A percentile compares a stretch with the other conserved stretches of the same genome.
Evolutionary conservation across 2,329 filamentous ascomycete species (phyloP).

Genomic region (Nothopassalora personata): DNA sequence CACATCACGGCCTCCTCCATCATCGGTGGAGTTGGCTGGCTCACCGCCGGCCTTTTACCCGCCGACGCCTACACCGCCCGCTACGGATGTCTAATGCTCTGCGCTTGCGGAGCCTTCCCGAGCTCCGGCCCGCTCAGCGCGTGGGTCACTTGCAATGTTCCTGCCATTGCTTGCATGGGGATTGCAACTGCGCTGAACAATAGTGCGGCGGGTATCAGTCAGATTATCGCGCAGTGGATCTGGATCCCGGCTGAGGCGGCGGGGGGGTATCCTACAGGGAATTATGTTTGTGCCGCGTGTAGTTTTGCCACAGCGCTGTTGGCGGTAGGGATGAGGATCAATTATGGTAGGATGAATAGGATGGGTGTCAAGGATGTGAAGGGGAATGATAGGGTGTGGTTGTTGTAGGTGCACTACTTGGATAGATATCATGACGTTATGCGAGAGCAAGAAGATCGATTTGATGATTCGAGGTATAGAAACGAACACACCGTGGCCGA

Average conservation of each 20-base stretch:
- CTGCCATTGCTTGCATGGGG: constrained; percentile 34
- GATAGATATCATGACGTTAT: not conserved
- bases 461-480: no score
- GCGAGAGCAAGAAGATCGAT: no score
- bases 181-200: constrained; percentile 38
- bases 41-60: constrained; percentile 23
- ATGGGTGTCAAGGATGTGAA: constrained; percentile 17
- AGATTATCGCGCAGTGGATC: constrained; percentile 40
- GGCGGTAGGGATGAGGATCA: constrained; percentile 25
- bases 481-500: no score
- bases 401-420: constrained; percentile 8
- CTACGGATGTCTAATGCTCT: constrained; percentile 37
- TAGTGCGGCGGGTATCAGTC: constrained; percentile 34
- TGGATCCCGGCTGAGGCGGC: constrained; percentile 32
- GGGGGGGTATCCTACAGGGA: constrained; percentile 36
- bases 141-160: constrained; percentile 39
- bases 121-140: constrained; percentile 34
- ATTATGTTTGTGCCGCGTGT: constrained; percentile 38
- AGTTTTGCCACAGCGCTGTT: constrained; percentile 31
- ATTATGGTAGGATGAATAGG: constrained; percentile 30
- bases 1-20: constrained; percentile 22
- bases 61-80: constrained; percentile 25
- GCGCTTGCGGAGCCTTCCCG: constrained; percentile 36
- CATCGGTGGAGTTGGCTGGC: constrained; percentile 23
- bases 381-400: constrained; percentile 24